These are phyloP conservation scores for Leccinum variabile DNA, from an alignment of 1,284 basidiomycete genomes.

Conservation along the genomic window DNA sequence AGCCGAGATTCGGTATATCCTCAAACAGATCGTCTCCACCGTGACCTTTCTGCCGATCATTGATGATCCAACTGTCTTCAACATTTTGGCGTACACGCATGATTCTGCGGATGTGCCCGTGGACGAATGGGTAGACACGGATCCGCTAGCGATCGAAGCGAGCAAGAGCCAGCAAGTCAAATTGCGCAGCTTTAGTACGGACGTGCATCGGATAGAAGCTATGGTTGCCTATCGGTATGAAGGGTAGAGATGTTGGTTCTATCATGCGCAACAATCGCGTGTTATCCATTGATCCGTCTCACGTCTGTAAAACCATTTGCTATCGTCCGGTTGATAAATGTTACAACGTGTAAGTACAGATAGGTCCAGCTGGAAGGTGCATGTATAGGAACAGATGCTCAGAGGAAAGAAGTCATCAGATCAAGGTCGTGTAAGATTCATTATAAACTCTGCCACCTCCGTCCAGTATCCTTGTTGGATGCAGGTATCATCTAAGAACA, in stretches of 20 bases:
- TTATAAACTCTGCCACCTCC: slow-evolving; percentile 58
- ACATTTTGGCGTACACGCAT: slow-evolving; percentile 92
- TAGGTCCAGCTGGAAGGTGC: background rate
- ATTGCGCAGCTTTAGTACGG: slow-evolving; percentile 87
- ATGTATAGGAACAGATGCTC: background rate
- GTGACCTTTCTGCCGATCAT: slow-evolving; percentile 96
- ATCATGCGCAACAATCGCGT: background rate
- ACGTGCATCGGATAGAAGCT: slow-evolving; percentile 87
- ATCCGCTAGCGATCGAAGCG: slow-evolving; percentile 92
- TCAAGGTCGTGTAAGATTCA: slow-evolving; percentile 29
- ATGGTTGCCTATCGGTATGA: slow-evolving; percentile 87
- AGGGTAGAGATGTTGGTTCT: slow-evolving; percentile 33
- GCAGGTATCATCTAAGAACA: slow-evolving; percentile 63
- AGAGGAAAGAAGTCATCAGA: background rate
- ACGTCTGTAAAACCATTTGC: background rate
- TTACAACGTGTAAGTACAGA: slow-evolving; percentile 10
- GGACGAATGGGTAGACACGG: slow-evolving; percentile 92
- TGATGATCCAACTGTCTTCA: slow-evolving; percentile 93
- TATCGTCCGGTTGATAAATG: slow-evolving; percentile 4
- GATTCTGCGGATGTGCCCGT: slow-evolving; percentile 86
- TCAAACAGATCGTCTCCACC: slow-evolving; percentile 97
- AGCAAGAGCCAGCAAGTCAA: slow-evolving; percentile 97
- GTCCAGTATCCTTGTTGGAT: slow-evolving; percentile 67
- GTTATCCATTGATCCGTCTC: background rate
- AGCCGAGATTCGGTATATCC: slow-evolving; percentile 95